Evolutionary conservation across 306 rosid genomes (phyloP).

Genomic region (Cicer pinnatifidum): DNA sequence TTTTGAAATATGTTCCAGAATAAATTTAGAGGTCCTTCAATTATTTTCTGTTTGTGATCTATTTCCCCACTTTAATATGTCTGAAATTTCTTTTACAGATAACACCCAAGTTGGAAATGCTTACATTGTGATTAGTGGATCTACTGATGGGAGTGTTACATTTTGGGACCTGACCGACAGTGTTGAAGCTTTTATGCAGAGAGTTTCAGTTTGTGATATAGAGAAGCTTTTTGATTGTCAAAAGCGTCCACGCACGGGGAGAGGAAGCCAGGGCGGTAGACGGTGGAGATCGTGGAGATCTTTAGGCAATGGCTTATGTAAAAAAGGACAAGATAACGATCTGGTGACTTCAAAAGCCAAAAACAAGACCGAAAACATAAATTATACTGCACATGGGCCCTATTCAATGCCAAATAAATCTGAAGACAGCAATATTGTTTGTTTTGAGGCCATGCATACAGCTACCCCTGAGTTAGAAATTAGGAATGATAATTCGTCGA

Average conservation of each 20-base stretch:
- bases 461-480: conserved; percentile 48
- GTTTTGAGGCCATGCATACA: conserved; percentile 49
- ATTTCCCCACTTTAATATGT: conserved; percentile 36
- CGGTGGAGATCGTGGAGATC: conserved; percentile 97
- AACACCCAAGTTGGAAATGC: conserved; percentile 49
- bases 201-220: conserved; percentile 57
- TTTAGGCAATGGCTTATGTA: conserved; percentile 54
- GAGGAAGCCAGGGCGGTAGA: conserved; percentile 99
- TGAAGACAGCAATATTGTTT: conserved; percentile 42
- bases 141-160: conserved; percentile 93
- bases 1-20: conserved; percentile 1
- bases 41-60: conserved; percentile 15
- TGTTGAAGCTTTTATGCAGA: conserved; percentile 70
- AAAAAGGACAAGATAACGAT: conserved; percentile 45
- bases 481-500: conserved; percentile 49
- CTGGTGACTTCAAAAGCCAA: conserved; percentile 43
- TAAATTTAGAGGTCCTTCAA: conserved; percentile 1
- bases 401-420: conserved; percentile 49
- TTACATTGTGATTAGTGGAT: conserved; percentile 81
- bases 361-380: conserved; percentile 41
- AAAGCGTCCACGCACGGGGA: conserved; percentile 89
- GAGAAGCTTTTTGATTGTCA: conserved; percentile 74
- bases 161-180: conserved; percentile 84
- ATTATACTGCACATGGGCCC: conserved; percentile 41
- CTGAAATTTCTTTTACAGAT: conserved; percentile 51